Evolutionary conservation across 345 rosid species (phyloP).

Genomic region (Pseudoturritis turrita): DNA sequence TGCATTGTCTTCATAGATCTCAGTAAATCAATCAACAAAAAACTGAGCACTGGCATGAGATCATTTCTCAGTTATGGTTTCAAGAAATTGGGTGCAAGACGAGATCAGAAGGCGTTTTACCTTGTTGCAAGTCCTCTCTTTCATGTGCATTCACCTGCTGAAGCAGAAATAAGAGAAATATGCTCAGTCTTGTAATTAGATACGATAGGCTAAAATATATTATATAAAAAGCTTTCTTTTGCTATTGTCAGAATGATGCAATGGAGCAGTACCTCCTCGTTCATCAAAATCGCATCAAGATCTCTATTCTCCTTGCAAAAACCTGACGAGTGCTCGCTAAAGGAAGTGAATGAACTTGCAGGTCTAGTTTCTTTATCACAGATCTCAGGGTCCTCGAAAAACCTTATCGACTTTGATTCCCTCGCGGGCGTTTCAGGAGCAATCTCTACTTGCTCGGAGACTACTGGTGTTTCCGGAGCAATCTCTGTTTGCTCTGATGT

Average conservation of each 20-base stretch:
- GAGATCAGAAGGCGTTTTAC: not conserved
- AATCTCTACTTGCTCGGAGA: constrained; percentile 35
- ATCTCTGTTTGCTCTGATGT: constrained; percentile 16
- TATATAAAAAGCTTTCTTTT: not conserved
- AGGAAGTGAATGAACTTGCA: constrained; percentile 18
- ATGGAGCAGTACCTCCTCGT: constrained; percentile 37
- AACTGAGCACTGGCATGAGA: not conserved
- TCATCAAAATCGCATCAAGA: constrained; percentile 36
- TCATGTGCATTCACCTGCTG: constrained; percentile 18
- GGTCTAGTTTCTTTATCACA: constrained; percentile 21
- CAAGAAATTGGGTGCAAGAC: not conserved
- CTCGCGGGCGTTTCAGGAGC: constrained; percentile 71
- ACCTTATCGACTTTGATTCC: constrained; percentile 34
- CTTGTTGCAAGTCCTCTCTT: constrained; percentile 25
- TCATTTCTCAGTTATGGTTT: not conserved
- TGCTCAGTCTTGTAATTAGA: not conserved
- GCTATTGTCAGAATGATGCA: constrained; percentile 2
- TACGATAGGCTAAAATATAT: not conserved
- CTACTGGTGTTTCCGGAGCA: constrained; percentile 24
- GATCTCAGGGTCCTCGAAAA: constrained; percentile 36
- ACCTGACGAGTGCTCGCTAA: constrained; percentile 20
- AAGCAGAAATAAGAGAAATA: not conserved
- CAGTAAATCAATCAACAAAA: not conserved
- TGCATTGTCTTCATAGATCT: not conserved
- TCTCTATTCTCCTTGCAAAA: constrained; percentile 29